These are phyloP conservation scores for Rhodosorus marinus DNA, from an alignment of 23 red algal species.

Conservation along the genomic window DNA sequence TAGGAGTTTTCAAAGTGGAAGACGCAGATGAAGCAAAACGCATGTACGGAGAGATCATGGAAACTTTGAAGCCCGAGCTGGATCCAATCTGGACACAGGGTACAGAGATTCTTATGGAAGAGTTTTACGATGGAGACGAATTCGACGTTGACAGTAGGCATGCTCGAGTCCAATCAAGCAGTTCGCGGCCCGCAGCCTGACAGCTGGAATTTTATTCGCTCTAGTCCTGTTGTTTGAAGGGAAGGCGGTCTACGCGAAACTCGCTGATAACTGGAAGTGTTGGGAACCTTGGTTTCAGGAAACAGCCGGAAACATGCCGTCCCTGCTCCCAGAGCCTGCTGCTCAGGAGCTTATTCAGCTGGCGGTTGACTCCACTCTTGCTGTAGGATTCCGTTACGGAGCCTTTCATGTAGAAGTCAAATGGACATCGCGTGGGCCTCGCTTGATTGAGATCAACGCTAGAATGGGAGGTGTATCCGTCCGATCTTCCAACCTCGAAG, in stretches of 20 bases:
- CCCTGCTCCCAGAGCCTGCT: conserved; percentile 29
- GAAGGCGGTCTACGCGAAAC: conserved; percentile 49
- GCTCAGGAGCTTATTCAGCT: conserved; percentile 55
- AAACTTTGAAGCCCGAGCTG: conserved; percentile 27
- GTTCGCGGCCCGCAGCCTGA: too few species aligned
- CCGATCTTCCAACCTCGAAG: conserved; percentile 40
- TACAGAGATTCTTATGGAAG: conserved; percentile 72
- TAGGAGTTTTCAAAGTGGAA: conserved; percentile 55
- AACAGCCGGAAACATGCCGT: conserved; percentile 68
- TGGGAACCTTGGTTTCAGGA: conserved; percentile 95
- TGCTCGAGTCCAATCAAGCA: too few species aligned
- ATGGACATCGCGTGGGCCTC: conserved; percentile 78
- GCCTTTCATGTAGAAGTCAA: conserved; percentile 80
- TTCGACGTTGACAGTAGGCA: conserved; percentile 96
- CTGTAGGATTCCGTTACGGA: conserved; percentile 58
- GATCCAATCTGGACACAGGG: conserved; percentile 92
- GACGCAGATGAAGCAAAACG: conserved; percentile 7
- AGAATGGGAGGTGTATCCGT: conserved; percentile 94
- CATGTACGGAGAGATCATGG: conserved; percentile 16
- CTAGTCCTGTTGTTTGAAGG: conserved; percentile 62
- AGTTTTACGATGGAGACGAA: conserved; percentile 92
- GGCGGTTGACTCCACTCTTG: conserved; percentile 25
- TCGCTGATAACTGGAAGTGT: conserved; percentile 94
- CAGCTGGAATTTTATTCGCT: too few species aligned
- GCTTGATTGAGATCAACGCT: conserved; percentile 94